A percentile compares a stretch with the other conserved stretches of the same genome.
phyloP scores from a whole-genome alignment of 148 eudicot genomes.

The Tetragonia tetragonoides region DNA sequence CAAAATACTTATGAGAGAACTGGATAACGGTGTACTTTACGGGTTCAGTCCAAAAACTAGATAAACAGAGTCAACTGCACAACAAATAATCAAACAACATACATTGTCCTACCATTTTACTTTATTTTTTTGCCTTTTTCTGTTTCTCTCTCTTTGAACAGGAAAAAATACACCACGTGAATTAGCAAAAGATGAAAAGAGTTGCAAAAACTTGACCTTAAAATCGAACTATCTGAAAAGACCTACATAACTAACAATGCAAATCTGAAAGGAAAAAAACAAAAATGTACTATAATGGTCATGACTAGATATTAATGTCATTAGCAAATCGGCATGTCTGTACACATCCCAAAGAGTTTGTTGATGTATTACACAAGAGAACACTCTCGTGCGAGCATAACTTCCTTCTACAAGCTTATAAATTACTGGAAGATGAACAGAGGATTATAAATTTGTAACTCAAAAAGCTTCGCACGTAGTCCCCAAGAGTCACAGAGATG shows the following conservation, averaged over 20 bases:
- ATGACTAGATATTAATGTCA: background rate
- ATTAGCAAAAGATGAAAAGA: background rate
- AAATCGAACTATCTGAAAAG: too few species aligned
- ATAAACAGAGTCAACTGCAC: background rate
- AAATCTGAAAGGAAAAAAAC: background rate
- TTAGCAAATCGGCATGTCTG: background rate
- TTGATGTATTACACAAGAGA: background rate
- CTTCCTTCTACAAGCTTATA: background rate
- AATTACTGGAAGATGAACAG: background rate
- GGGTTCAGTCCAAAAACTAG: background rate
- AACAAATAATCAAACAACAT: background rate
- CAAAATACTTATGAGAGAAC: constrained; percentile 11
- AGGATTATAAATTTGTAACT: background rate
- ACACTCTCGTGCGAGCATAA: background rate
- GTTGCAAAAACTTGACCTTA: background rate
- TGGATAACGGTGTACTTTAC: background rate
- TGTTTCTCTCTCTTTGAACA: background rate
- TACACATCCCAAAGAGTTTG: background rate
- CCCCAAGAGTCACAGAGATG: background rate
- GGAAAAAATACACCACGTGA: background rate
- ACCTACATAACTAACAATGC: too few species aligned
- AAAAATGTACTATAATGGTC: too few species aligned
- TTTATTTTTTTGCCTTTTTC: background rate
- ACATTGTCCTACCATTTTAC: constrained; percentile 2
- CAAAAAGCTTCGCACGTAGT: background rate